These are phyloP conservation scores for Aspergillus awamori DNA, from an alignment of 2,329 filamentous ascomycete species.

Conservation along the genomic window DNA sequence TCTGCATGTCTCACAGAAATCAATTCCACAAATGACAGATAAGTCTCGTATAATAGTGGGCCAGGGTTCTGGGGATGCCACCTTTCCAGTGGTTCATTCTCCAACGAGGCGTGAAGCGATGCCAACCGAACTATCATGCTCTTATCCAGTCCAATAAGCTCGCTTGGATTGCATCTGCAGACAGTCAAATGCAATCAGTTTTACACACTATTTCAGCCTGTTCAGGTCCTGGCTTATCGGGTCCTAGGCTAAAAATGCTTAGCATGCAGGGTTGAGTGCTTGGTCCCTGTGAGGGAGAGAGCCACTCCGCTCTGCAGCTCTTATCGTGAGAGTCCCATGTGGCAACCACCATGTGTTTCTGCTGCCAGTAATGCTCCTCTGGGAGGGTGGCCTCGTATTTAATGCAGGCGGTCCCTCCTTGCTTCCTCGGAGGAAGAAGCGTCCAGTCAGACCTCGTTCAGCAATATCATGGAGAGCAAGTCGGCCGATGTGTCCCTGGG, in stretches of 20 bases:
- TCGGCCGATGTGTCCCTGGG: neutral
- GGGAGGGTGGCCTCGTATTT: neutral
- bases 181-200: neutral
- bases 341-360: neutral
- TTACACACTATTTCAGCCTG: neutral
- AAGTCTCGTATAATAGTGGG: neutral
- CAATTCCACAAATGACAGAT: neutral
- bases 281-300: neutral
- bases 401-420: neutral
- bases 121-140: neutral
- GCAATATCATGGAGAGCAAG: constrained; percentile 3
- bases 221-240: neutral
- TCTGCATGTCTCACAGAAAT: neutral
- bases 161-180: neutral
- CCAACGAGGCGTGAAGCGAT: neutral
- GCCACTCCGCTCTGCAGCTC: neutral
- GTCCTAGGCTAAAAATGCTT: constrained; percentile 3
- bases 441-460: neutral
- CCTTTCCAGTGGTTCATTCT: neutral
- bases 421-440: neutral
- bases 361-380: neutral
- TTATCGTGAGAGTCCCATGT: neutral
- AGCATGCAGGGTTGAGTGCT: constrained; percentile 1
- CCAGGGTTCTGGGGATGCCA: neutral
- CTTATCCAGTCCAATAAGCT: constrained; percentile 1